A percentile compares a stretch with the other conserved stretches of the same genome.
Conservation (phyloP, 2,329 filamentous ascomycete species). For the Fusarium drepaniforme region DNA sequence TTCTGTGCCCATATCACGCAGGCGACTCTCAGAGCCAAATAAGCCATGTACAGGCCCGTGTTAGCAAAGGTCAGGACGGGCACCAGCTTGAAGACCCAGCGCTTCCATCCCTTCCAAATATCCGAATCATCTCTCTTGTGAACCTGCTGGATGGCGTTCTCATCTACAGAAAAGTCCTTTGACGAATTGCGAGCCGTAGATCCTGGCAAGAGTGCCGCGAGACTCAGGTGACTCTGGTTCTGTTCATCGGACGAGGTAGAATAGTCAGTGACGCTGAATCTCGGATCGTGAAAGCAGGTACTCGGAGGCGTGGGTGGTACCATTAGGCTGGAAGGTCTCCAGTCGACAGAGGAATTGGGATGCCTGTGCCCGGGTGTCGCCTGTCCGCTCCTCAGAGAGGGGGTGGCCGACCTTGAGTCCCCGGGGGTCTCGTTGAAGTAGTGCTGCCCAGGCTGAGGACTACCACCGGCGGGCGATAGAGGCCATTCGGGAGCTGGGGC, state of each 20-base stretch:
- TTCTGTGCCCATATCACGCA: conserved; percentile 66
- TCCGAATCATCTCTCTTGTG: conserved; percentile 58
- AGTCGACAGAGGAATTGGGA: conserved; percentile 44
- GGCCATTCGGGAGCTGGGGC: conserved; percentile 42
- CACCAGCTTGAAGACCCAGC: conserved; percentile 53
- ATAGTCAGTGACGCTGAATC: conserved; percentile 37
- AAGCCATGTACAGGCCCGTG: conserved; percentile 58
- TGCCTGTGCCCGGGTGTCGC: conserved; percentile 39
- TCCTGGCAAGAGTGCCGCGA: conserved; percentile 54
- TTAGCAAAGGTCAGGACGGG: conserved; percentile 56
- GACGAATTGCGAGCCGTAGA: conserved; percentile 42
- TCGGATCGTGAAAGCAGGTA: conserved; percentile 25
- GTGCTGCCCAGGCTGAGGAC: conserved; percentile 30
- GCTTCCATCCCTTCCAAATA: conserved; percentile 60
- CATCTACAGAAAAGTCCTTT: conserved; percentile 47
- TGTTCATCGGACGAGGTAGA: conserved; percentile 38
- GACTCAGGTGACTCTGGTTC: conserved; percentile 58
- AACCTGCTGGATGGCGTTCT: conserved; percentile 52
- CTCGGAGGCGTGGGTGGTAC: conserved; percentile 30
- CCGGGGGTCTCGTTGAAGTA: conserved; percentile 41
- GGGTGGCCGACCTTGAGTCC: conserved; percentile 44
- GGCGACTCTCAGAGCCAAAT: conserved; percentile 63
- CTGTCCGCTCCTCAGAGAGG: conserved; percentile 41
- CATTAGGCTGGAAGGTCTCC: conserved; percentile 47
- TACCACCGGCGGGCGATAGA: conserved; percentile 37